Conservation (phyloP, 192 early-diverging fungal genomes). For the Glomus cerebriforme region DNA sequence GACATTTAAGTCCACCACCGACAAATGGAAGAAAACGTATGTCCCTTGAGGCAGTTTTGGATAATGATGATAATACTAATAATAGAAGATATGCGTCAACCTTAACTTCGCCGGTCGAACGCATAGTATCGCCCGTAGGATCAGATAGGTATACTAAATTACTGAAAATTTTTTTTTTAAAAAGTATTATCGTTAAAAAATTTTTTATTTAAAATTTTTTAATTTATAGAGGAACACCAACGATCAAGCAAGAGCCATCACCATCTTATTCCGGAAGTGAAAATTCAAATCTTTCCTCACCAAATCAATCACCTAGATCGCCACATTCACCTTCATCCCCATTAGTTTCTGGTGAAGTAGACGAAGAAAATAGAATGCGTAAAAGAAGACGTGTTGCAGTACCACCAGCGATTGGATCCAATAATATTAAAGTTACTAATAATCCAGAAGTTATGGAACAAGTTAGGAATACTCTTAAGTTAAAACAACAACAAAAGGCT, state of each 20-base stretch:
- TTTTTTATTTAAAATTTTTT: not conserved
- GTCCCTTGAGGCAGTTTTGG: constrained; percentile 40
- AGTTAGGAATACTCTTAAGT: constrained; percentile 49
- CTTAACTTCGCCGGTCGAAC: constrained; percentile 1
- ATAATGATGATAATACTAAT: constrained; percentile 30
- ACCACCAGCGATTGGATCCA: constrained; percentile 5
- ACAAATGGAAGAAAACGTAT: constrained; percentile 31
- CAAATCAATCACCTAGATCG: constrained; percentile 17
- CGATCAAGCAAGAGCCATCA: constrained; percentile 35
- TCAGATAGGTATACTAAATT: constrained; percentile 19
- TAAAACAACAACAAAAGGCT: constrained; percentile 67
- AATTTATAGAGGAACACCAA: not conserved
- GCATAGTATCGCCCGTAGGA: not conserved
- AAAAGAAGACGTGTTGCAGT: constrained; percentile 23
- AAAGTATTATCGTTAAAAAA: not conserved
- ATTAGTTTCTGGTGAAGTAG: not conserved
- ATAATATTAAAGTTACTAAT: constrained; percentile 27
- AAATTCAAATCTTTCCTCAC: constrained; percentile 24
- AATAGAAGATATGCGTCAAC: constrained; percentile 27
- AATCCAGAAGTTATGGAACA: constrained; percentile 56
- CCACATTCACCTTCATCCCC: constrained; percentile 17
- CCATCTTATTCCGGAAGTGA: constrained; percentile 26
- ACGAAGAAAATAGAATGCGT: constrained; percentile 15
- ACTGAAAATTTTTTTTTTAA: too few species aligned
- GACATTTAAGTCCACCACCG: not conserved